phyloP scores from a whole-genome alignment of 257 asterid species.

The Apocynum venetum region DNA sequence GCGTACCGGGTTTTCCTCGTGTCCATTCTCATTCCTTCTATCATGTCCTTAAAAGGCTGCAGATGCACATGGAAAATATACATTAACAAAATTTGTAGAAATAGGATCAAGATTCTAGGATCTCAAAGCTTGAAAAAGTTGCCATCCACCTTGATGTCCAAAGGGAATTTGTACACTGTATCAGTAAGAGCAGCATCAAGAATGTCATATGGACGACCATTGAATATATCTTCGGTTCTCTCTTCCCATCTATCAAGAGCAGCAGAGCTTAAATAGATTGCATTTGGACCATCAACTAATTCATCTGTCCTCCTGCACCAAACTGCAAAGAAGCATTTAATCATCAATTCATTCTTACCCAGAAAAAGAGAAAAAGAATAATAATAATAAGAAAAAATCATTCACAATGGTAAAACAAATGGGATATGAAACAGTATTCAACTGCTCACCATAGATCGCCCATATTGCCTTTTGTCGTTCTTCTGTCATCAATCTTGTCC shows the following conservation, averaged over 20 bases:
- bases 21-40: slow-evolving; percentile 91
- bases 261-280: slow-evolving; percentile 39
- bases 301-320: slow-evolving; percentile 94
- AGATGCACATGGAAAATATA: not conserved
- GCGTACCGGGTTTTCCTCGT: slow-evolving; percentile 53
- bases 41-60: slow-evolving; percentile 86
- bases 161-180: slow-evolving; percentile 59
- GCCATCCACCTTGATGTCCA: slow-evolving; percentile 58
- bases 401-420: too few relatives aligned
- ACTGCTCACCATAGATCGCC: slow-evolving; percentile 70
- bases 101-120: not conserved
- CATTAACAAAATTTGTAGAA: not conserved
- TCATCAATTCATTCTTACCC: not conserved
- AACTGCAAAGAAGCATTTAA: slow-evolving; percentile 30
- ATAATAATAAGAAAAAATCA: too few relatives aligned
- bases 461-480: slow-evolving; percentile 77
- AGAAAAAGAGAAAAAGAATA: too few relatives aligned
- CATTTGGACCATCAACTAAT: slow-evolving; percentile 79
- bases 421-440: not conserved
- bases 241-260: slow-evolving; percentile 82
- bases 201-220: slow-evolving; percentile 66
- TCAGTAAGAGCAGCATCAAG: slow-evolving; percentile 81
- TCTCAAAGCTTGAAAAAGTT: not conserved
- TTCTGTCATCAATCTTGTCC: slow-evolving; percentile 71
- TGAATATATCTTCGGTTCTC: slow-evolving; percentile 62